Percentiles rank a stretch among this genome's conserved stretches.
Evolutionary conservation across 768 basidiomycete genomes (phyloP).

Genomic region (Pulveroboletus sp.): DNA sequence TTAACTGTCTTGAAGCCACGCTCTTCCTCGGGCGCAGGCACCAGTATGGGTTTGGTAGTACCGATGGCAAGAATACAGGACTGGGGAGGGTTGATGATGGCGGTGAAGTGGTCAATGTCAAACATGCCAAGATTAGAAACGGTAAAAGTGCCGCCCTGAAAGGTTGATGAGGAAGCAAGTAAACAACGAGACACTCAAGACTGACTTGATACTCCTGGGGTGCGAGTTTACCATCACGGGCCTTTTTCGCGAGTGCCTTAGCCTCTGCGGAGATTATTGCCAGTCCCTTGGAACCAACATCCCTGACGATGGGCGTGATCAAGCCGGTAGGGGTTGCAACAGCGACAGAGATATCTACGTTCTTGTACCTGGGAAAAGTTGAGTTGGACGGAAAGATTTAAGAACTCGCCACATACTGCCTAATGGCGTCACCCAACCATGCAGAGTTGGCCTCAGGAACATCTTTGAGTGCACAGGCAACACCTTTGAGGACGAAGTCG

Average conservation of each 20-base stretch:
- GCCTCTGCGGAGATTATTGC: conserved; percentile 89
- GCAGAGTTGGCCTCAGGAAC: conserved; percentile 98
- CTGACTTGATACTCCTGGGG: conserved; percentile 93
- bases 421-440: conserved; percentile 93
- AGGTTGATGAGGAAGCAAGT: not conserved
- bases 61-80: conserved; percentile 97
- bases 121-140: conserved; percentile 99
- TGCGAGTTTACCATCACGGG: conserved; percentile 92
- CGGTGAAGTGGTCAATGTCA: conserved; percentile 92
- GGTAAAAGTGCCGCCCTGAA: conserved; percentile 93
- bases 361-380: conserved; percentile 66
- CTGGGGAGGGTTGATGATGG: conserved; percentile 98
- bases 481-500: conserved; percentile 96
- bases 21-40: conserved; percentile 83
- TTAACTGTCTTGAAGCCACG: conserved; percentile 92
- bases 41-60: conserved; percentile 76
- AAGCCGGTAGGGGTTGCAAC: conserved; percentile 94
- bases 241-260: conserved; percentile 90
- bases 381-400: not conserved
- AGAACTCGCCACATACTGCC: conserved; percentile 60
- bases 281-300: conserved; percentile 89
- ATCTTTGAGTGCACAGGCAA: conserved; percentile 83
- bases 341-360: conserved; percentile 94
- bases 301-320: conserved; percentile 95
- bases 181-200: not conserved